Evolutionary conservation across 2,329 filamentous ascomycete species (phyloP), one percentile per base, ranked within the genome.

Genomic region (Aphanoascus verrucosus): DNA sequence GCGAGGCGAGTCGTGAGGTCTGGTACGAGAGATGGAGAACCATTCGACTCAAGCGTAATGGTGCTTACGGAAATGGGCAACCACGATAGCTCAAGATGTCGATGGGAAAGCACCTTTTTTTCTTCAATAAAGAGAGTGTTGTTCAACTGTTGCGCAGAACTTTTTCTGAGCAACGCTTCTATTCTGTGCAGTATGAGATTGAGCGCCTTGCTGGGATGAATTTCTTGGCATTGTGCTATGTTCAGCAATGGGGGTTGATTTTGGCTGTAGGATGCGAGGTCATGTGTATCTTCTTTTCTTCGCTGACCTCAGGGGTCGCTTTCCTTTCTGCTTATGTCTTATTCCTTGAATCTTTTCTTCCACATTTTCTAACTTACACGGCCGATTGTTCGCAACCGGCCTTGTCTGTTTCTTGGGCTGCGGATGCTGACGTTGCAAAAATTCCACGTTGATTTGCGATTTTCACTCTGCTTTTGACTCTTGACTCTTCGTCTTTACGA

Each of bases 11-110:
- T 68, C 81, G 88, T 53, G 89, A 94, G 65, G 80, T 89, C 62
- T 96, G 89, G 88, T 97, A 97, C 63, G 91, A 97, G 70, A 84
- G 86, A 62, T 97, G 91, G 93, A 83, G 93, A 70, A 96, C 81
- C 44, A 71, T 67, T 61, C 68, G 69, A 12, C 60, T 72, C 51
- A 68, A 72, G 56, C 64, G 49, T 5, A 52, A 54, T 12, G 51
- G 54, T 14, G 43, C 38, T 46, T 20, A 14, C 28, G 50, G 50
- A 7, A 52, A 46, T 41, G 50, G 41, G 7, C 41, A 46, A 15
- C 8, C n/a, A 2, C n/a, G 23, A 52, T 32, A 52, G 17, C 7
- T 5, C 5, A 14, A 6, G 6, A 23, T 52, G 47, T 34, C 14
- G 17, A 23, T 14, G 17, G 19, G 17, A 28, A 17, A 20, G 8